Conservation (phyloP, 208 protist genomes). For the Perkinsela sp. region DNA sequence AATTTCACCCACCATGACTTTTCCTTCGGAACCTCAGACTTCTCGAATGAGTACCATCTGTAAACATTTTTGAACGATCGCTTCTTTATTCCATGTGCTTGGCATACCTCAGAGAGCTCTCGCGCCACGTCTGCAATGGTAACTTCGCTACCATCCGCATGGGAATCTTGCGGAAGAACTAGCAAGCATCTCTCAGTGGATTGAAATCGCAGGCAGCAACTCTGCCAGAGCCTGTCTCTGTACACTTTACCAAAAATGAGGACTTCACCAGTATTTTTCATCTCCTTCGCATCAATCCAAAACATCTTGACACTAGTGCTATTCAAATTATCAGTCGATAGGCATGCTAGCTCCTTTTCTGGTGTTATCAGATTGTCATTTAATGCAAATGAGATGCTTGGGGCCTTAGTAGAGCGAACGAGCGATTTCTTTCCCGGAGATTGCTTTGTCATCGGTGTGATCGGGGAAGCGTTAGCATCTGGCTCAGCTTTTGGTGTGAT, state of each 20-base stretch:
- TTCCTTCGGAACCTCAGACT: conserved; percentile 27
- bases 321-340: neutral
- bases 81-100: conserved; percentile 24
- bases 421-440: conserved; percentile 2
- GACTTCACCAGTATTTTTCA: conserved; percentile 35
- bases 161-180: conserved; percentile 22
- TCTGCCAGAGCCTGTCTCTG: conserved; percentile 11
- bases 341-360: conserved; percentile 7
- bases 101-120: conserved; percentile 44
- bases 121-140: conserved; percentile 19
- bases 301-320: conserved; percentile 11
- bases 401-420: neutral
- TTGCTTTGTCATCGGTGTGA: conserved; percentile 6
- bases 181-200: conserved; percentile 40
- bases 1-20: conserved; percentile 61
- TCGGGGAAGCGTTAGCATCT: conserved; percentile 9
- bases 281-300: conserved; percentile 63
- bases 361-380: conserved; percentile 2
- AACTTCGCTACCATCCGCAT: conserved; percentile 9
- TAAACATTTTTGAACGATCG: conserved; percentile 55
- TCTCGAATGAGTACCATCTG: conserved; percentile 71
- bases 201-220: conserved; percentile 48
- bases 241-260: conserved; percentile 59
- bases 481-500: neutral
- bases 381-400: neutral